Conservation (phyloP, 345 rosid species). For the Salix brachista region DNA sequence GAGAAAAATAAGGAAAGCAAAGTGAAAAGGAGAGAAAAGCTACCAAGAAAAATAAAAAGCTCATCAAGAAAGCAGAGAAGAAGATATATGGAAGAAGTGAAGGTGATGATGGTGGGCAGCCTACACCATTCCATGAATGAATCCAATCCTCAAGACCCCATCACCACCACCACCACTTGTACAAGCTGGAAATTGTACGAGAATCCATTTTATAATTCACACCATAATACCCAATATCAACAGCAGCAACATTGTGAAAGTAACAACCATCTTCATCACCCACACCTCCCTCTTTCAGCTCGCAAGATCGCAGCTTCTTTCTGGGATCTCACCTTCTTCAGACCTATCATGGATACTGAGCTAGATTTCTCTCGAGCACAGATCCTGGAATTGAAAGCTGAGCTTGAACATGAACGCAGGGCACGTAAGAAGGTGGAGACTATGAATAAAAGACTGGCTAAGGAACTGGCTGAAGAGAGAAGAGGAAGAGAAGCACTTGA, state of each 20-base stretch:
- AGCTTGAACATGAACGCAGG: conserved; percentile 61
- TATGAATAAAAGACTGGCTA: conserved; percentile 54
- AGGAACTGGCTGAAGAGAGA: conserved; percentile 60
- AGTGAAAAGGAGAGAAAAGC: conserved; percentile 9
- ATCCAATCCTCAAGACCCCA: conserved; percentile 22
- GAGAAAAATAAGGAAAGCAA: conserved; percentile 14
- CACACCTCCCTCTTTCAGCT: conserved; percentile 27
- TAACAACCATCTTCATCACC: conserved; percentile 25
- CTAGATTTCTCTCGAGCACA: conserved; percentile 43
- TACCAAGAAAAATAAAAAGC: conserved; percentile 2
- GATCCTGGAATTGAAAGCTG: conserved; percentile 65
- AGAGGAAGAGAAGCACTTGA: conserved; percentile 57
- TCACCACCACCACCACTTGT: conserved; percentile 44
- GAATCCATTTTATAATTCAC: conserved; percentile 55
- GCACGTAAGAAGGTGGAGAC: conserved; percentile 60
- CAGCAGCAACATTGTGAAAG: conserved; percentile 22
- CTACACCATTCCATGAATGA: conserved; percentile 28
- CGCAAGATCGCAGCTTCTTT: conserved; percentile 47
- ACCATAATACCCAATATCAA: conserved; percentile 8
- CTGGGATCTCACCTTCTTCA: conserved; percentile 63
- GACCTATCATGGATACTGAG: conserved; percentile 49
- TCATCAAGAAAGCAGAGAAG: conserved; percentile 24
- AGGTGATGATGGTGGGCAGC: conserved; percentile 47
- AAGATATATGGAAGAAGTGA: conserved; percentile 37
- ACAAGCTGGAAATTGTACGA: conserved; percentile 73